Evolutionary conservation across 176 grass and related monocot species (phyloP), one percentile per base, ranked within the genome.

Genomic region (Alopecurus myosuroides): DNA sequence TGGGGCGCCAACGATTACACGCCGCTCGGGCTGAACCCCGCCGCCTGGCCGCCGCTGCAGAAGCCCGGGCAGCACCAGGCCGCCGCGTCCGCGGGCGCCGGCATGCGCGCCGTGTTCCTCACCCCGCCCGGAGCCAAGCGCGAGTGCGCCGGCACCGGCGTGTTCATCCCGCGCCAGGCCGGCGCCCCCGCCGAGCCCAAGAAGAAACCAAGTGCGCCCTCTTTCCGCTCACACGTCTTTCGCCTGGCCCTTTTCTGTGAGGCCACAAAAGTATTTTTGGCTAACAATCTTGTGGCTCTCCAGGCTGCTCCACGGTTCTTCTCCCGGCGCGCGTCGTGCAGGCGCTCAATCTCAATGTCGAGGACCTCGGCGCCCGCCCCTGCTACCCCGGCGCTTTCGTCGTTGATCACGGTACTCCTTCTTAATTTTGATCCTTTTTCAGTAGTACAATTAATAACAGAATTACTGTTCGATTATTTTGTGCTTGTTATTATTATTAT

Each of bases 321-420:
- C 83, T 99, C 30, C 97, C 97, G 30, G 91, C 90, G 26, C 86
- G 92, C 77, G 97, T 97, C 20, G 97, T 99, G 20, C 97, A 94
- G 70, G 91, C 94, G 4, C 83, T 99, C 84, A 99, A 99, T 13
- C 88, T 97, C 76, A 94, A 92, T 60, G 68, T 97, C 36, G 94
- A 97, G 22, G 97, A 99, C 23, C 81, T 99, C 35, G 94, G 88
- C 15, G 94, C 88, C 0, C 94, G 88, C 7, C 86, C 81, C 1
- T 81, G 90, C 33, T 82, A 89, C 12, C 85, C 92, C 14, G 97
- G 88, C 3, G 92, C 84, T 20, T 92, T 88, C 61, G 82, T 87
- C 18, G 88, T 92, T 48, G 88, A 96, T 65, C 89, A 84, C 25
- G 89, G 97, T n/a, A n/a, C n/a, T n/a, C n/a, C n/a, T n/a, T n/a